These are phyloP conservation scores for Mycena crocata DNA, from an alignment of 768 basidiomycete genomes.

Conservation along the genomic window DNA sequence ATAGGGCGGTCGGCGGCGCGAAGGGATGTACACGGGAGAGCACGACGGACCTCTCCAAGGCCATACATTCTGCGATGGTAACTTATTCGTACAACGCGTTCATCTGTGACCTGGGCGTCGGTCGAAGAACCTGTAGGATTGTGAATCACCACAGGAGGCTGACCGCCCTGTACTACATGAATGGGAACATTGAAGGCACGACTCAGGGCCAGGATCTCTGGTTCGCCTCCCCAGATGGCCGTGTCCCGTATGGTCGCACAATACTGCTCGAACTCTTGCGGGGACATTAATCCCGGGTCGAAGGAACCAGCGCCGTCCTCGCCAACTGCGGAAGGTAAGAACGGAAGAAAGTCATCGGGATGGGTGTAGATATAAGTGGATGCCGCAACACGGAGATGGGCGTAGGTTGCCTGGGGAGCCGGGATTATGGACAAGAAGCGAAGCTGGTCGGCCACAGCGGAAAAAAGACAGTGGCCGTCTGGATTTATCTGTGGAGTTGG, in stretches of 20 bases:
- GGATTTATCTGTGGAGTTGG: constrained; percentile 76
- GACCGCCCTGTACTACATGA: constrained; percentile 88
- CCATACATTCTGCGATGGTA: constrained; percentile 97
- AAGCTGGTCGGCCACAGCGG: constrained; percentile 94
- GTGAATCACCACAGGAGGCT: constrained; percentile 88
- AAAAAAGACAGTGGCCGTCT: constrained; percentile 96
- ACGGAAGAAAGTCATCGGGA: constrained; percentile 92
- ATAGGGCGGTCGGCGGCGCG: constrained; percentile 16
- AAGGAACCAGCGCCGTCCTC: constrained; percentile 76
- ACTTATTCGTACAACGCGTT: constrained; percentile 76
- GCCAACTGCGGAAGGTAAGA: constrained; percentile 79
- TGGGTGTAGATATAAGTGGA: constrained; percentile 86
- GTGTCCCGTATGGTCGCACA: constrained; percentile 84
- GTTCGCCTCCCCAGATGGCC: constrained; percentile 97
- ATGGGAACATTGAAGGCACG: constrained; percentile 86
- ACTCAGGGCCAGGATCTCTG: constrained; percentile 92
- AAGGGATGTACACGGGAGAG: not conserved
- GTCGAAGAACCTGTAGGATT: constrained; percentile 58
- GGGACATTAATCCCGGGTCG: constrained; percentile 79
- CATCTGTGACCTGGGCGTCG: constrained; percentile 41
- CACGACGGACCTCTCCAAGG: constrained; percentile 84
- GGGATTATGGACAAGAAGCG: constrained; percentile 76
- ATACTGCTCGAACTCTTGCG: constrained; percentile 74
- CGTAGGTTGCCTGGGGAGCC: constrained; percentile 67
- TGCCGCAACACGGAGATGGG: constrained; percentile 72